These are phyloP conservation scores for Entophlyctis helioformis DNA, from an alignment of 192 early-diverging fungal genomes.

Conservation along the genomic window DNA sequence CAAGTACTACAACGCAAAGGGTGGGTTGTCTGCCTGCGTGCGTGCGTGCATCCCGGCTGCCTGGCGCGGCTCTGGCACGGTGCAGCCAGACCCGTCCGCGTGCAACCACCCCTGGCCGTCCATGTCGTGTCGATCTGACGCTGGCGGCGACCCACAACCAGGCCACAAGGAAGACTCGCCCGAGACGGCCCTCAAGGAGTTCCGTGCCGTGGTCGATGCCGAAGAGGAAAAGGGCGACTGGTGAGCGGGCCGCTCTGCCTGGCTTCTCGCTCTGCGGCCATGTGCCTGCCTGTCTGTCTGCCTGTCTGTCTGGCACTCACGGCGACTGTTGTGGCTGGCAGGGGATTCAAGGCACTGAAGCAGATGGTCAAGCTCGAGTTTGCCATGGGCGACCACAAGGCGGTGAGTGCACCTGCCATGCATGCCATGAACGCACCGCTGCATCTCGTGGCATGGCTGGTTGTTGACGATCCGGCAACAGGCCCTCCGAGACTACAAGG, in stretches of 20 bases:
- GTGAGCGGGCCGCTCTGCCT: slow-evolving; percentile 22
- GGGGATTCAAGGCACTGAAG: slow-evolving; percentile 85
- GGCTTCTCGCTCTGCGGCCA: background rate
- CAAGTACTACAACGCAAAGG: slow-evolving; percentile 84
- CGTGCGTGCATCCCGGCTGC: too few species aligned
- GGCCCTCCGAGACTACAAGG: slow-evolving; percentile 29
- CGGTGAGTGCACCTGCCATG: background rate
- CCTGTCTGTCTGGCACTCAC: too few species aligned
- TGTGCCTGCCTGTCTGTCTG: too few species aligned
- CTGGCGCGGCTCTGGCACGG: too few species aligned
- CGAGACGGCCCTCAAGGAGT: slow-evolving; percentile 57
- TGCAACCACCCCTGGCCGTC: too few species aligned
- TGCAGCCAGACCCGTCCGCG: too few species aligned
- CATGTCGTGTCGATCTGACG: too few species aligned
- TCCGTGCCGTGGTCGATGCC: slow-evolving; percentile 63
- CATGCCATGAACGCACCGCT: too few species aligned
- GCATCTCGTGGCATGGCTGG: too few species aligned
- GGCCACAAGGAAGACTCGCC: slow-evolving; percentile 70
- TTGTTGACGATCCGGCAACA: background rate
- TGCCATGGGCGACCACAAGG: slow-evolving; percentile 2
- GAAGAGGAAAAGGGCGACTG: slow-evolving; percentile 78
- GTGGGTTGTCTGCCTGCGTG: slow-evolving; percentile 17
- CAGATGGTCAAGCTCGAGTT: slow-evolving; percentile 63
- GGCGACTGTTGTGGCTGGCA: slow-evolving; percentile 5
- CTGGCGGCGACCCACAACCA: too few species aligned